Evolutionary conservation across 108 stramenopile genomes (phyloP), one percentile per base, ranked within the genome.

Genomic region (Pseudonitzschia multistriata): DNA sequence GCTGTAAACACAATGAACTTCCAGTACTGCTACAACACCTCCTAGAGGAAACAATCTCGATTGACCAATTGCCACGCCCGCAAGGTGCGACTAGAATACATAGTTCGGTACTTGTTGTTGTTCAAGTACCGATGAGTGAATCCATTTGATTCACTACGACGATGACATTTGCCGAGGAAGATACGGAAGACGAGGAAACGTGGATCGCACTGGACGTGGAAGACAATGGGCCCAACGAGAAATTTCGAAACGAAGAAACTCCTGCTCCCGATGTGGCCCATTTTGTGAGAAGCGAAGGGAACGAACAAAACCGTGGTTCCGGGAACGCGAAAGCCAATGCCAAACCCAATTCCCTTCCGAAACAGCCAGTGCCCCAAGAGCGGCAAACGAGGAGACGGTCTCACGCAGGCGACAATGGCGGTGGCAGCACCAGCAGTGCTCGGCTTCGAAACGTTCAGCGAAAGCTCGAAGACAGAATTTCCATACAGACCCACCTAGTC

Each of bases 401-500:
- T 45, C 42, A 17, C 42, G 42, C 15, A 45, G 8, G 8, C 37
- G 15, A 45, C 13, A 13, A 45, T 17, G 17, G 8, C 42, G 5
- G 24, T 17, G 17, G 0, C 0, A 19, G 35, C 25, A 21, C 19
- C 24, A 34, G 19, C 40, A 50, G 22, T 45, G 35, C 24, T 36
- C 22, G 27, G 22, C 36, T 75, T 15, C 8, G 39, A 14, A 35
- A 7, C 27, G 35, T 74, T 49, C 73, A 70, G 27, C 39, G 34
- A 45, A 56, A 55, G 30, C 27, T 79, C 10, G 69, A 79, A 50
- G 39, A 68, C 27, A 28, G 56, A 22, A 48, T 62, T 24, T 29
- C 63, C 22, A 47, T 81, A n/a, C 64, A 69, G 53, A 42, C 42
- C 3, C 36, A 66, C 53, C 39, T 81, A 37, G 80, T 76, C 5